Base-by-base conservation (phyloP, 768 basidiomycete genomes). In the Mycena vitilis region DNA sequence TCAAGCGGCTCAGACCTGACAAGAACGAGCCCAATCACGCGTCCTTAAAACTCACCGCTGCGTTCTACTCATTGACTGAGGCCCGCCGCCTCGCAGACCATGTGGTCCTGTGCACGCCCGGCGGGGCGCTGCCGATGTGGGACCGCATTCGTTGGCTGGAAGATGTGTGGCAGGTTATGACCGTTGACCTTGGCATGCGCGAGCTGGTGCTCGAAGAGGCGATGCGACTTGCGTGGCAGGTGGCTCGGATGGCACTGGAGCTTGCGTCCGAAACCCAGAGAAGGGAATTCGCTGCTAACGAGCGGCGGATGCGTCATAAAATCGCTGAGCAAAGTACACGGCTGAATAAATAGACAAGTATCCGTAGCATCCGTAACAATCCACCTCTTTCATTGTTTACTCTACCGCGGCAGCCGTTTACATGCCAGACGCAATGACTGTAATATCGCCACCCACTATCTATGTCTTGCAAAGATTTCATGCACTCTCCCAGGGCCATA, bases 171-270 rank as follows among this genome's bases (percentile, higher is more conserved):
- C 78, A 80, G 48, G 85, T 84, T 66, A 81, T 73, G 16, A 81
- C 30, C 30, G 30, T 79, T 61, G 81, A 81, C 15, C 75, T 87
- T 30, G 87, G 84, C 40, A 81, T 87, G 69, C 78, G 76, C 71
- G 86, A 87, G 68, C 69, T 73, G 54, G 73, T 78, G 48, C 80
- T 87, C 4, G 86, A 86, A 85, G 78, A 77, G 40, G 79, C 81
- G 16, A 78, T 87, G 38, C 85, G 87, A 57, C 76, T 86, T 30
- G 83, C 84, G 22, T 87, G 85, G 86, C 83, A 82, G 62, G 72
- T 82, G 18, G 76, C 85, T 23, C 71, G 86, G 64, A 65, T 48
- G 6, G 82, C 86, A 23, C 73, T 87, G 51, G 30, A 30, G 30
- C 30, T 30, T 30, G 30, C 30, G 30, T 30, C 30, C 3, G 30